Conservation (phyloP, 768 basidiomycete species). For the Boletus coccyginus region DNA sequence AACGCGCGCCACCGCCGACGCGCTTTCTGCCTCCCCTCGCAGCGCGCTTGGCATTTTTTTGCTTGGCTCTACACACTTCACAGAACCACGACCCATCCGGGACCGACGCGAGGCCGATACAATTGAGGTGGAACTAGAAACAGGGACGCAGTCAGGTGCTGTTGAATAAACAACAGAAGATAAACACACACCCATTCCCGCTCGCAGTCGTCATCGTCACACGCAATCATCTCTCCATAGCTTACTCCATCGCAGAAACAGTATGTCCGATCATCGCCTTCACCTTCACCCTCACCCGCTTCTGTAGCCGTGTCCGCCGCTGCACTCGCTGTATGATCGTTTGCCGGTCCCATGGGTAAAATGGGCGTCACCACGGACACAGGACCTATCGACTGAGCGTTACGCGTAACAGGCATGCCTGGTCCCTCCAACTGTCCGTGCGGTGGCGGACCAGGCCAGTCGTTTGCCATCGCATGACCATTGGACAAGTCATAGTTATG, state of each 20-base stretch:
- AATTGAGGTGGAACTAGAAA: slow-evolving; percentile 73
- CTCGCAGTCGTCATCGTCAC: slow-evolving; percentile 78
- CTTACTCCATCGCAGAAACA: slow-evolving; percentile 84
- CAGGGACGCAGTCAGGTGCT: slow-evolving; percentile 11
- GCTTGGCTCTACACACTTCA: slow-evolving; percentile 59
- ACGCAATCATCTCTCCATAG: slow-evolving; percentile 94
- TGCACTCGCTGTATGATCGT: slow-evolving; percentile 34
- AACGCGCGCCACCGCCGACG: slow-evolving; percentile 33
- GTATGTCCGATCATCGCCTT: slow-evolving; percentile 62
- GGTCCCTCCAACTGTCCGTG: slow-evolving; percentile 69
- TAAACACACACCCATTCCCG: slow-evolving; percentile 78
- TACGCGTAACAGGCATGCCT: slow-evolving; percentile 69
- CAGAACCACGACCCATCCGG: slow-evolving; percentile 80
- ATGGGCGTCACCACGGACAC: slow-evolving; percentile 24
- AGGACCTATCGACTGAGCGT: slow-evolving; percentile 28
- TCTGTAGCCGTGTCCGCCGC: slow-evolving; percentile 42
- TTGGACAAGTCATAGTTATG: slow-evolving; percentile 41
- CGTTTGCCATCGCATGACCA: slow-evolving; percentile 35
- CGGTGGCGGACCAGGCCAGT: slow-evolving; percentile 50
- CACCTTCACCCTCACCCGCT: slow-evolving; percentile 52
- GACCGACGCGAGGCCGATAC: slow-evolving; percentile 62
- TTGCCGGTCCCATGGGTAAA: slow-evolving; percentile 25
- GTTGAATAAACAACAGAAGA: slow-evolving; percentile 3
- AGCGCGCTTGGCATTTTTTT: slow-evolving; percentile 47
- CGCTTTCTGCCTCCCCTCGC: slow-evolving; percentile 54